Conservation (phyloP, 108 stramenopile species). For the Asterionellopsis glacialis region DNA sequence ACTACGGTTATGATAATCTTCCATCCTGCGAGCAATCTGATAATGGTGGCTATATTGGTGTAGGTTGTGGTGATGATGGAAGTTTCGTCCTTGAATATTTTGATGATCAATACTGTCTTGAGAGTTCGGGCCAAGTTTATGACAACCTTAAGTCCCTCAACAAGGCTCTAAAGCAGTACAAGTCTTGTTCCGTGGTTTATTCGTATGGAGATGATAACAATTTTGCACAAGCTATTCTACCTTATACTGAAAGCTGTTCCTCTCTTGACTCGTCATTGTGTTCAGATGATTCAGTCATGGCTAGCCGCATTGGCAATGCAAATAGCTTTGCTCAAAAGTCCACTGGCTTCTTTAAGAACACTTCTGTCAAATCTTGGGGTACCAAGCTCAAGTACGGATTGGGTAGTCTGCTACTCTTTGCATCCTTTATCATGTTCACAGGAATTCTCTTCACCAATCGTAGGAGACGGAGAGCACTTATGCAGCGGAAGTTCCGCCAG, state of each 20-base stretch:
- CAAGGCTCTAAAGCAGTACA: slow-evolving; percentile 46
- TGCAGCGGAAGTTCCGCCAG: slow-evolving; percentile 81
- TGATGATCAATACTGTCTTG: slow-evolving; percentile 68
- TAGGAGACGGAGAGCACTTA: slow-evolving; percentile 77
- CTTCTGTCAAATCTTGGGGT: slow-evolving; percentile 50
- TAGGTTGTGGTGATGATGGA: slow-evolving; percentile 60
- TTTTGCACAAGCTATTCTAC: slow-evolving; percentile 41
- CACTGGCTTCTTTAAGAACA: slow-evolving; percentile 15
- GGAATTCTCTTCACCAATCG: slow-evolving; percentile 86
- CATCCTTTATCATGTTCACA: slow-evolving; percentile 82
- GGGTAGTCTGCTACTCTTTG: slow-evolving; percentile 69
- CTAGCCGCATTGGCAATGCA: slow-evolving; percentile 4
- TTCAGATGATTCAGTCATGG: slow-evolving; percentile 22
- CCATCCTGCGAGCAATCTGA: slow-evolving; percentile 59
- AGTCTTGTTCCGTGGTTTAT: slow-evolving; percentile 17
- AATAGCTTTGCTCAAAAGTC: slow-evolving; percentile 3
- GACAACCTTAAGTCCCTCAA: slow-evolving; percentile 51
- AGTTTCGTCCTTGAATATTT: slow-evolving; percentile 62
- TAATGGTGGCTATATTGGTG: slow-evolving; percentile 49
- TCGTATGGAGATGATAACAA: slow-evolving; percentile 32
- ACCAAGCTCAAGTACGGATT: slow-evolving; percentile 81
- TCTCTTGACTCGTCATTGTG: slow-evolving; percentile 51
- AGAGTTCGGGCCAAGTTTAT: slow-evolving; percentile 50
- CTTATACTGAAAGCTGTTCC: slow-evolving; percentile 54
- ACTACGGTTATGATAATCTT: slow-evolving; percentile 31